Conservation (phyloP, 2,329 filamentous ascomycete species). For the Penicillium sp. region DNA sequence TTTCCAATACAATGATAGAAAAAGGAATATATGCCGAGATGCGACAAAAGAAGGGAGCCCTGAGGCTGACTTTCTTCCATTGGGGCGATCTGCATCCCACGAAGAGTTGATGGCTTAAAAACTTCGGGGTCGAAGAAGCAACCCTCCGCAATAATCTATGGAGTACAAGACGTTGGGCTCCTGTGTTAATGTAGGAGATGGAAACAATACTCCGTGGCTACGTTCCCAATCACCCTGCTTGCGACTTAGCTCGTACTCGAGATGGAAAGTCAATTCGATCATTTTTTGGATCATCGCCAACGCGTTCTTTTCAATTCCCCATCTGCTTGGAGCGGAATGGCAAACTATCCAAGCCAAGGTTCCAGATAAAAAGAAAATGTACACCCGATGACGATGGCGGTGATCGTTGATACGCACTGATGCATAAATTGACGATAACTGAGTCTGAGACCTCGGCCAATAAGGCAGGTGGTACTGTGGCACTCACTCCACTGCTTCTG, state of each 20-base stretch:
- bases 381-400: slow-evolving; percentile 6
- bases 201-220: slow-evolving; percentile 6
- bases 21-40: slow-evolving; percentile 2
- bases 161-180: slow-evolving; percentile 8
- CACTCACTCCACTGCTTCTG: slow-evolving; percentile 9
- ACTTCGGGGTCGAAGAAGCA: background rate
- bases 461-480: background rate
- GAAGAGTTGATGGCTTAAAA: background rate
- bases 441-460: slow-evolving; percentile 1
- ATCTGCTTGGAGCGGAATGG: slow-evolving; percentile 1
- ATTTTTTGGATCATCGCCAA: slow-evolving; percentile 2
- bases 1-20: slow-evolving; percentile 8
- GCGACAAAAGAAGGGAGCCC: background rate
- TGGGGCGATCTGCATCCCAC: slow-evolving; percentile 11
- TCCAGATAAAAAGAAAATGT: slow-evolving; percentile 8
- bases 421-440: slow-evolving; percentile 9
- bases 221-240: background rate
- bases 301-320: background rate
- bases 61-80: slow-evolving; percentile 13
- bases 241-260: slow-evolving; percentile 7
- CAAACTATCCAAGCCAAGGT: slow-evolving; percentile 5
- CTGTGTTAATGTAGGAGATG: slow-evolving; percentile 5
- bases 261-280: background rate
- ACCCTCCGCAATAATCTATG: background rate
- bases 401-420: slow-evolving; percentile 11